Evolutionary conservation across 768 basidiomycete species (phyloP), one percentile per base, ranked within the genome.

Genomic region (Leccinum longicurvipes): DNA sequence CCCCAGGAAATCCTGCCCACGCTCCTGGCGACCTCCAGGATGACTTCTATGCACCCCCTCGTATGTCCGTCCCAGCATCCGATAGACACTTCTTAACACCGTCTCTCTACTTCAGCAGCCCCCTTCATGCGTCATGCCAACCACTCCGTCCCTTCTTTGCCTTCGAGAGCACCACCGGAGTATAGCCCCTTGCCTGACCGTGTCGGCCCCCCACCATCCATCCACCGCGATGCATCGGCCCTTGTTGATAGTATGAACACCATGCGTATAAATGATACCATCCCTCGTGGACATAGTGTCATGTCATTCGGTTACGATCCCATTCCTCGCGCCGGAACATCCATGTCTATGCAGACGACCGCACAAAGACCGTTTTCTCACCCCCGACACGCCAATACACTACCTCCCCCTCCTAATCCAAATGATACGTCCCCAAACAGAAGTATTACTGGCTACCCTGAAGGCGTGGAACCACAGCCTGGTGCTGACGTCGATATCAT

Each of bases 311-410:
- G 58, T 32, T 47, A 64, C 32, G 84, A 86, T 58, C 79, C 81
- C 45, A 69, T 84, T 14, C 76, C 78, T 54, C 79, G 84, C 27
- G 76, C 79, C 5, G 78, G 78, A 17, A 85, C 84, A 19, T 81
- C 85, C 29, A 79, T 84, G 77, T 82, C 84, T 15, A 68, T 74
- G 62, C 77, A 74, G 49, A 67, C 71, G 54, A 63, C 67, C 39
- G 51, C 64, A 21, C 60, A 65, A 54, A 67, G 62, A 58, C 63
- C 63, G 48, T 70, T 68, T 49, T 68, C 62, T 47, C 75, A 65
- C 51, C 76, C 75, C 48, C 73, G 76, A 50, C 73, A 77, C 62
- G 73, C 74, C 8, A 69, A 77, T 47, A 77, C 79, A 12, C 63
- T 81, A 12, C 76, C 79, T 11, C 61, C 68, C 42, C 51, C 63